Base-by-base conservation (phyloP, 352 stramenopile species). In the Elongisporangium anandrum region DNA sequence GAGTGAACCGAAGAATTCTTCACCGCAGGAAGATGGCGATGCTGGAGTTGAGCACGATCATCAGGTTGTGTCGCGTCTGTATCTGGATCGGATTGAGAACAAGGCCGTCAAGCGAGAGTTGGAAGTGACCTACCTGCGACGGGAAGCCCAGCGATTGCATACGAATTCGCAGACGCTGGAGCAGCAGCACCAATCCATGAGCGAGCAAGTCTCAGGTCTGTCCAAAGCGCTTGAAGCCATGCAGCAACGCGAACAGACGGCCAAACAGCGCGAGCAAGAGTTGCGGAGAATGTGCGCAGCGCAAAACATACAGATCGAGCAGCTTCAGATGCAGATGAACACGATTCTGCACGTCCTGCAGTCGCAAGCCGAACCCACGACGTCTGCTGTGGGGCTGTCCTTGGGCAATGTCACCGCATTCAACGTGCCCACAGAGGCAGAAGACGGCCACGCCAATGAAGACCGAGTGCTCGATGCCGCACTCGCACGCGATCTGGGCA, bases 281-380 rank as follows among this genome's bases (percentile, higher is more conserved):
- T 26, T 20, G 34, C 49, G 21, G 24, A 52, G 17, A 16, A 55
- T 49, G 17, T 29, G 55, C 3, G 20, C 52, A 16, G 10, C 7
- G 9, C 55, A 74, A 62, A 51, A 75, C 26, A 38, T 19, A 17
- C 70, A 85, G 50, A 70, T 89, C n/a, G 64, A 88, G 6, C 77
- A 91, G 39, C 62, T 91, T 5, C 79, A 85, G 54, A 41, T 73
- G 2, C 79, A 90, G 52, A 76, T 91, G 66, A 69, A 79, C 34
- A 80, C 70, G 49, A 66, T 88, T 12, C 54, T 85, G 17, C 72
- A 78, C 29, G 50, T 81, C 3, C 47, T 85, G 12, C 72, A 80
- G 4, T 45, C 34, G 12, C 34, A 45, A 4, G 34, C 34, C 34
- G 34, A 45, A 12, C 34, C 34, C 34, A 45, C 34, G 13, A 45